These are phyloP conservation scores for Fagus sylvatica DNA, from an alignment of 306 rosid species.

Conservation along the genomic window DNA sequence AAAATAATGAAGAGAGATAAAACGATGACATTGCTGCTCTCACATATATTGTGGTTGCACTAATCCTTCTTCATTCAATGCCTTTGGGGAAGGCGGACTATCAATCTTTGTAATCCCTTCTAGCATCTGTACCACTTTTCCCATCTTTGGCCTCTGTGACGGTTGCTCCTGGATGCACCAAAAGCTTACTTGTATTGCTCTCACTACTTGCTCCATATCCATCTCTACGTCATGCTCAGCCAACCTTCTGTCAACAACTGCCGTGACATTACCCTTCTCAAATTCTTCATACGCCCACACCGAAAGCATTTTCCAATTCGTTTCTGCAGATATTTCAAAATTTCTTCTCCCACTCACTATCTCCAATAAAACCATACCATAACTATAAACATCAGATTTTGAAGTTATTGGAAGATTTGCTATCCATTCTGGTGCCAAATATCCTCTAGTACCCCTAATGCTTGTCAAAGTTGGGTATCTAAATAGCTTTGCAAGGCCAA, in stretches of 20 bases:
- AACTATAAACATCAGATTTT: slow-evolving; percentile 74
- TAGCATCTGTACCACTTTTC: slow-evolving; percentile 79
- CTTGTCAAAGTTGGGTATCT: slow-evolving; percentile 66
- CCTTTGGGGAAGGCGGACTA: slow-evolving; percentile 59
- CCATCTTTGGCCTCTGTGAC: slow-evolving; percentile 74
- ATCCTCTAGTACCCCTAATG: slow-evolving; percentile 81
- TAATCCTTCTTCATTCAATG: slow-evolving; percentile 11
- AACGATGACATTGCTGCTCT: too few species aligned
- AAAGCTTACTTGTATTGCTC: slow-evolving; percentile 66
- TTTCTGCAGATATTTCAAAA: slow-evolving; percentile 66
- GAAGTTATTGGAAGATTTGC: slow-evolving; percentile 80
- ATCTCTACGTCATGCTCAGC: slow-evolving; percentile 34
- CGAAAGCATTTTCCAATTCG: slow-evolving; percentile 61
- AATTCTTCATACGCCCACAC: slow-evolving; percentile 77
- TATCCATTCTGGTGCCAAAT: slow-evolving; percentile 89
- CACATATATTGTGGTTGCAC: too few species aligned
- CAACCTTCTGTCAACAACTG: slow-evolving; percentile 62
- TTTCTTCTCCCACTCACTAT: slow-evolving; percentile 80
- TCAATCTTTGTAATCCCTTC: slow-evolving; percentile 67
- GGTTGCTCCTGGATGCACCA: slow-evolving; percentile 97
- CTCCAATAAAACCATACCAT: slow-evolving; percentile 88
- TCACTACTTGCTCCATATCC: slow-evolving; percentile 58
- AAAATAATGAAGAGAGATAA: too few species aligned
- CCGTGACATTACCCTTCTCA: slow-evolving; percentile 59
- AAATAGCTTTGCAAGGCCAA: slow-evolving; percentile 80